Percentiles rank a stretch among this genome's conserved stretches.
Evolutionary conservation across 768 basidiomycete species (phyloP).

Genomic region (Trametes coccinea): DNA sequence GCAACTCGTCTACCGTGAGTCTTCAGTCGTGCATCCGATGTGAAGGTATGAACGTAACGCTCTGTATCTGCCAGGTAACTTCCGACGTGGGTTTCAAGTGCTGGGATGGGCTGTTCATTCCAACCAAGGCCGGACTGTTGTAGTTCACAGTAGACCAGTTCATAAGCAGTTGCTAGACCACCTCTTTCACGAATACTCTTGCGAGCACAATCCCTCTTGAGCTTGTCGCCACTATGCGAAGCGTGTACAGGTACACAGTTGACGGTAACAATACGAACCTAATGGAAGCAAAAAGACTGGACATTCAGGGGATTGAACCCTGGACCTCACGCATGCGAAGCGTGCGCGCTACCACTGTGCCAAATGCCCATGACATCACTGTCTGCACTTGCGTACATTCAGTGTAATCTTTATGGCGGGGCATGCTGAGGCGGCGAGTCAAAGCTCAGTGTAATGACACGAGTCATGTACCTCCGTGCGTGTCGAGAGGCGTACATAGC

Average conservation of each 20-base stretch:
- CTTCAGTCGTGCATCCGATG: background rate
- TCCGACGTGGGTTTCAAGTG: slow-evolving; percentile 54
- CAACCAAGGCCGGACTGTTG: slow-evolving; percentile 35
- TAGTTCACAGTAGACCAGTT: background rate
- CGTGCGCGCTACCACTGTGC: slow-evolving; percentile 18
- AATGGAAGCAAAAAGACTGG: background rate
- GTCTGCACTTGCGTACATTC: background rate
- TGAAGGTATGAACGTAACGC: background rate
- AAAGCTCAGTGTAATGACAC: too few species aligned
- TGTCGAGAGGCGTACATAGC: too few species aligned
- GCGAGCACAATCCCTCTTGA: too few species aligned
- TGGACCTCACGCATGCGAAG: slow-evolving; percentile 18
- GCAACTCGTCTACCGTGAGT: slow-evolving; percentile 50
- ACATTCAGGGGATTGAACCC: slow-evolving; percentile 17
- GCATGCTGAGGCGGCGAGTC: background rate
- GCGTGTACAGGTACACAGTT: too few species aligned
- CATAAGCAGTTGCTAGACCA: too few species aligned
- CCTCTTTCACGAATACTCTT: too few species aligned
- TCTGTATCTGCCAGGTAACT: slow-evolving; percentile 34
- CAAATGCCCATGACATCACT: background rate
- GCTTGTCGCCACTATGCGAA: too few species aligned
- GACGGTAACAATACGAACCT: too few species aligned
- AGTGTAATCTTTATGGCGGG: background rate
- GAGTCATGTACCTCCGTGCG: too few species aligned
- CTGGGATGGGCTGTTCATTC: slow-evolving; percentile 46